Evolutionary conservation across 2,329 filamentous ascomycete species (phyloP).

Genomic region (Stenocarpella maydis): DNA sequence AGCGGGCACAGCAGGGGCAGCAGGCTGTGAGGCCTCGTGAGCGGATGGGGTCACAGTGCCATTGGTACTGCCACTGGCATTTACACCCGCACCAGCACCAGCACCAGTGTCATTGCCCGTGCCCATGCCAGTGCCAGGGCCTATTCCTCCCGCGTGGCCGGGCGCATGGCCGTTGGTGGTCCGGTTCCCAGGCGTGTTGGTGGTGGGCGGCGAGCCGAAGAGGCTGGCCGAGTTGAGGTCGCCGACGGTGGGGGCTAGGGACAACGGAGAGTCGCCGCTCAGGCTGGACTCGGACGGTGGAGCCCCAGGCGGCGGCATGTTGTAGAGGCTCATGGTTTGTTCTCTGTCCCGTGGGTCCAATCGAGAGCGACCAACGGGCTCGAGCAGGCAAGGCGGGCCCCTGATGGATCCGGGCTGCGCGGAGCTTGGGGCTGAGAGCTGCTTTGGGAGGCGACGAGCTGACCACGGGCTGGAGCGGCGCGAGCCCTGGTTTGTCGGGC

Average conservation of each 20-base stretch:
- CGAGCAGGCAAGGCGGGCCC: background rate
- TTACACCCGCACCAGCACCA: background rate
- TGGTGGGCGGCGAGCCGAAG: slow-evolving; percentile 41
- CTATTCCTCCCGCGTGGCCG: background rate
- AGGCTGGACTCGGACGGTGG: slow-evolving; percentile 20
- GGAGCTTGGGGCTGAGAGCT: slow-evolving; percentile 1
- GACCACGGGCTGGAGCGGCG: background rate
- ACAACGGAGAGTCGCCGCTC: slow-evolving; percentile 32
- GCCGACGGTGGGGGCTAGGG: slow-evolving; percentile 32
- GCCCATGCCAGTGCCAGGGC: background rate
- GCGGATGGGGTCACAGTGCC: slow-evolving; percentile 17
- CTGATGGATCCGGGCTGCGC: background rate
- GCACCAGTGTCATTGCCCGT: background rate
- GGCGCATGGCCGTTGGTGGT: background rate
- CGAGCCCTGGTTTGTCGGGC: slow-evolving; percentile 13
- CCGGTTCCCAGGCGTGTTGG: slow-evolving; percentile 17
- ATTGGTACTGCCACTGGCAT: background rate
- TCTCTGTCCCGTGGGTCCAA: background rate
- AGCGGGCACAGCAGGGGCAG: slow-evolving; percentile 52
- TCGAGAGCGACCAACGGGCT: background rate
- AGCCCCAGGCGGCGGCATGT: slow-evolving; percentile 12
- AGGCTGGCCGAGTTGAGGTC: slow-evolving; percentile 21
- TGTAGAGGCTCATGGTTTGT: slow-evolving; percentile 30
- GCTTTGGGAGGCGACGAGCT: no score
- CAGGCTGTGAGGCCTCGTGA: slow-evolving; percentile 23